phyloP scores from a whole-genome alignment of 345 rosid species.

The Eucalyptus curtisii region DNA sequence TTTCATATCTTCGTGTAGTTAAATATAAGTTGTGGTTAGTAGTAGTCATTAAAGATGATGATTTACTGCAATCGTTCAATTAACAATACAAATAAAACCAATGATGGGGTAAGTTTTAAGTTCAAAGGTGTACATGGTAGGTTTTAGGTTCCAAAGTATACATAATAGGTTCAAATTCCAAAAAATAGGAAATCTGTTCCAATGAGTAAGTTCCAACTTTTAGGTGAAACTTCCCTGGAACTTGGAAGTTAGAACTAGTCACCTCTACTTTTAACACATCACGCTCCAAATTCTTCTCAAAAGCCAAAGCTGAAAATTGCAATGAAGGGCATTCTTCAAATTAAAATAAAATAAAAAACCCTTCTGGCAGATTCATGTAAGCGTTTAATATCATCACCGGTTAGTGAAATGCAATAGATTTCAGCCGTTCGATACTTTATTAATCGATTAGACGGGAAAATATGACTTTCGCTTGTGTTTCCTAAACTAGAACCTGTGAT shows the following conservation, averaged over 20 bases:
- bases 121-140: fast-evolving
- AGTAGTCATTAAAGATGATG: no score
- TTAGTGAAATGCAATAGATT: neutral
- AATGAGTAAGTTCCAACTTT: no score
- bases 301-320: neutral
- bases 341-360: neutral
- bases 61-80: no score
- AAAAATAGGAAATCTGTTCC: fast-evolving
- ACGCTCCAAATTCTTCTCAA: neutral
- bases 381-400: neutral
- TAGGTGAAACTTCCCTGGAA: no score
- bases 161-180: no score
- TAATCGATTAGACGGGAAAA: neutral
- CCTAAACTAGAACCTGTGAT: neutral
- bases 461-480: neutral
- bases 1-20: no score
- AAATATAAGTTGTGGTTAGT: no score
- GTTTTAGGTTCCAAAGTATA: no score
- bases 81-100: no score
- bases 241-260: no score
- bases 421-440: neutral
- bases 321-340: neutral
- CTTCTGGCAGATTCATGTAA: neutral
- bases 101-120: no score
- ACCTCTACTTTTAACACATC: neutral